A percentile compares a stretch with the other conserved stretches of the same genome.
Conservation (phyloP, 2,329 filamentous ascomycete species). For the Grosmannia penicillata region DNA sequence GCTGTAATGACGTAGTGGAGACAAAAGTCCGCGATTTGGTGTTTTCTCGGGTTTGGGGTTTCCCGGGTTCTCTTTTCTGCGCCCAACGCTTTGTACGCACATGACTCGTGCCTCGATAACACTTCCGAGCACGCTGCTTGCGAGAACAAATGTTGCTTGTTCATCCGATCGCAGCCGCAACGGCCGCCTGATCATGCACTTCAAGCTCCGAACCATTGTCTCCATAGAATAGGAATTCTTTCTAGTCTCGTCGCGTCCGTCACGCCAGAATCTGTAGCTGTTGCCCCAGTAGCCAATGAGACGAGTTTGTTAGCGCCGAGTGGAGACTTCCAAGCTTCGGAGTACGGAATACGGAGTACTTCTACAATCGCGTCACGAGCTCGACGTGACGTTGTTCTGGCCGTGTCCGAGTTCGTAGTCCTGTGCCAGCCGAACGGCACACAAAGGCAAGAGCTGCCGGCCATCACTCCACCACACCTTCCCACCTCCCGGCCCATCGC, state of each 20-base stretch:
- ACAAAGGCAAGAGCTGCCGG: neutral
- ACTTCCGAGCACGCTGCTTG: no score
- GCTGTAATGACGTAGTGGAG: neutral
- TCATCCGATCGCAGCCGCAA: no score
- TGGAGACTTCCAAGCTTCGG: neutral
- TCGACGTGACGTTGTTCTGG: slow-evolving; percentile 1
- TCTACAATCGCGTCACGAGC: slow-evolving; percentile 8
- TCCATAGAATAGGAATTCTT: neutral
- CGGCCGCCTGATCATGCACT: neutral
- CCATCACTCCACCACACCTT: no score
- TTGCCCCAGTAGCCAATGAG: slow-evolving; percentile 7
- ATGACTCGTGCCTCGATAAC: no score
- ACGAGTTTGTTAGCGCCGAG: slow-evolving; percentile 1
- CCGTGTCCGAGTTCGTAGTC: neutral
- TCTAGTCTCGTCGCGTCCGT: neutral
- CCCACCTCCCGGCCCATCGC: no score
- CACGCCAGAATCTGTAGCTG: slow-evolving; percentile 2
- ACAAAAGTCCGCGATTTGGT: no score
- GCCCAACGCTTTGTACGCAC: no score
- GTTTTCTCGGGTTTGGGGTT: no score
- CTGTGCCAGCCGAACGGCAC: neutral
- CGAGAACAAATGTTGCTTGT: no score
- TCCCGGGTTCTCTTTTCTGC: no score
- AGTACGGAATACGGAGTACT: slow-evolving; percentile 3
- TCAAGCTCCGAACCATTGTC: neutral